Conservation (phyloP, 148 eudicot species). For the Salicornia ramosissima region DNA sequence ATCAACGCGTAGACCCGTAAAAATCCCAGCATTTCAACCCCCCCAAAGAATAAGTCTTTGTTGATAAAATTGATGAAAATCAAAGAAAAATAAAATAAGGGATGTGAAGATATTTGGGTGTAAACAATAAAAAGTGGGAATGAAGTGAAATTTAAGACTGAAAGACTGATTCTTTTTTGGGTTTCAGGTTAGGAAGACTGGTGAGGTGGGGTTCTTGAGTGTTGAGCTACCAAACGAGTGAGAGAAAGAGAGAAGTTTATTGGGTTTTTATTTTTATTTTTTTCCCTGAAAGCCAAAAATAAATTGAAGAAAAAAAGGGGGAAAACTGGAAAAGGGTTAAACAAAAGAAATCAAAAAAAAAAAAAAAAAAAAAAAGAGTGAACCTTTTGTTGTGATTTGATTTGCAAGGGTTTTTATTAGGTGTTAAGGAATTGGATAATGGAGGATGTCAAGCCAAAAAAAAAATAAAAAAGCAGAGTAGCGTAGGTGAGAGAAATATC, state of each 20-base stretch:
- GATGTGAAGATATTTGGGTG: background rate
- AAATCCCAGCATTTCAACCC: conserved; percentile 21
- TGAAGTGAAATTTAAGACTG: conserved; percentile 20
- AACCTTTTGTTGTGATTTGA: background rate
- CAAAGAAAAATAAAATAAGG: background rate
- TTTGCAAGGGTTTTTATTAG: background rate
- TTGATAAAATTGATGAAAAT: conserved; percentile 6
- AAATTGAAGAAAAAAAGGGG: no score
- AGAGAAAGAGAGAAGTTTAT: background rate
- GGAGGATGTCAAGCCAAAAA: background rate
- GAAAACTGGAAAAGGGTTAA: background rate
- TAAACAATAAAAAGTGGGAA: background rate
- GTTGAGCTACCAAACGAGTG: conserved; percentile 28
- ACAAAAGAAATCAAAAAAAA: no score
- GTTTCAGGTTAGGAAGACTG: conserved; percentile 3
- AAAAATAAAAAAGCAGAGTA: no score
- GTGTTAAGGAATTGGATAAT: background rate
- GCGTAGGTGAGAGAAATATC: background rate
- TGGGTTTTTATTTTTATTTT: no score
- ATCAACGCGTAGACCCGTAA: conserved; percentile 33
- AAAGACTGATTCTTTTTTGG: conserved; percentile 23
- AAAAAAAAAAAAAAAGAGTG: background rate
- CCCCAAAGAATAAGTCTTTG: background rate
- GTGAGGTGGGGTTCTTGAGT: conserved; percentile 20
- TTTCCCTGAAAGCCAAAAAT: no score